These are phyloP conservation scores for Phytopythium helicoides DNA, from an alignment of 352 stramenopile genomes.

Conservation along the genomic window DNA sequence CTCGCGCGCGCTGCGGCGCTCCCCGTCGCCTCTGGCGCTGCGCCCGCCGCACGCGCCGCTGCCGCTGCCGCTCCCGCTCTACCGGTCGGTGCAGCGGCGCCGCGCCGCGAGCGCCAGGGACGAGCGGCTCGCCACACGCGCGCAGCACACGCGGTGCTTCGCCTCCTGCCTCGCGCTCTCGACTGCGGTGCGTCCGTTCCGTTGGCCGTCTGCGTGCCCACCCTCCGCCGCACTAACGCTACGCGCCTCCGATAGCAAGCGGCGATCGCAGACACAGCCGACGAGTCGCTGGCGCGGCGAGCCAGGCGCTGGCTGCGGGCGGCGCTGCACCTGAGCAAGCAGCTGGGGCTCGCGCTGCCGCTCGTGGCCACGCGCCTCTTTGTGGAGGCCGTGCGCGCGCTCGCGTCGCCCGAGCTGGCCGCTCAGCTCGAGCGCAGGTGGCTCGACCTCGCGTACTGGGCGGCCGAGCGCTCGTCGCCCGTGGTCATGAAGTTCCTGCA, in stretches of 20 bases:
- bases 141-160: slow-evolving; percentile 18
- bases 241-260: background rate
- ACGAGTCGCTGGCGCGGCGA: slow-evolving; percentile 23
- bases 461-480: slow-evolving; percentile 75
- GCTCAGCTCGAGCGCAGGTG: slow-evolving; percentile 40
- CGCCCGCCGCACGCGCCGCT: slow-evolving; percentile 15
- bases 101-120: slow-evolving; percentile 13
- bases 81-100: slow-evolving; percentile 1
- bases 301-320: slow-evolving; percentile 48
- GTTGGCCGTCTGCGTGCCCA: background rate
- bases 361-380: slow-evolving; percentile 46
- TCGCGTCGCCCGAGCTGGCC: slow-evolving; percentile 14
- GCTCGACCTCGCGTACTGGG: slow-evolving; percentile 66
- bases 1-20: background rate
- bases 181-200: background rate
- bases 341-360: slow-evolving; percentile 51
- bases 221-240: background rate
- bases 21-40: slow-evolving; percentile 5
- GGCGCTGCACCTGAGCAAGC: slow-evolving; percentile 52
- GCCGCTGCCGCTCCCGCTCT: slow-evolving; percentile 14
- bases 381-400: slow-evolving; percentile 23
- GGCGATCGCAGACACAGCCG: background rate
- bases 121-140: slow-evolving; percentile 15
- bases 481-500: slow-evolving; percentile 95
- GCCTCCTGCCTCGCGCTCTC: slow-evolving; percentile 25